These are phyloP conservation scores for Coniochaeta pulveracea DNA, from an alignment of 2,329 filamentous ascomycete genomes.

Conservation along the genomic window DNA sequence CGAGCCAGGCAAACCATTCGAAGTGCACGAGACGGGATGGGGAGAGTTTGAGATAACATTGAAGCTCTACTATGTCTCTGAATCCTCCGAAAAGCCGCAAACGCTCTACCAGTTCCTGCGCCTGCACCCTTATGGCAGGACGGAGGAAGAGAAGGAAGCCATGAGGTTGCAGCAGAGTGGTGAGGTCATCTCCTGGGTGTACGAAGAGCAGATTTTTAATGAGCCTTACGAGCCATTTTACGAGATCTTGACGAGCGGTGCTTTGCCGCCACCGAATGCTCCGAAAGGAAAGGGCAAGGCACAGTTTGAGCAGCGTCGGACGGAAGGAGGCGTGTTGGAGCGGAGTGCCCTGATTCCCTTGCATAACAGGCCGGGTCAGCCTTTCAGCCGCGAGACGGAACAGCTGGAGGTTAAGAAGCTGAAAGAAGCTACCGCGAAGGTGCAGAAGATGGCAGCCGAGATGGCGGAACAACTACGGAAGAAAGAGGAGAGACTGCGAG, in stretches of 20 bases:
- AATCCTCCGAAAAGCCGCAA: conserved; percentile 85
- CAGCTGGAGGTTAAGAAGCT: conserved; percentile 49
- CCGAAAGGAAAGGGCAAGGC: conserved; percentile 34
- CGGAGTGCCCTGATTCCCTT: conserved; percentile 67
- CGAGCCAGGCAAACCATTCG: conserved; percentile 57
- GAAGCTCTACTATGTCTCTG: conserved; percentile 83
- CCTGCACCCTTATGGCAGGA: conserved; percentile 80
- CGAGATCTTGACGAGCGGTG: conserved; percentile 69
- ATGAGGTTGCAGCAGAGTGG: conserved; percentile 41
- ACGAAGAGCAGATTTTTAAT: conserved; percentile 95
- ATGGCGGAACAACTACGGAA: conserved; percentile 50
- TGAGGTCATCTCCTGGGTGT: conserved; percentile 66
- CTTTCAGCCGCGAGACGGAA: conserved; percentile 65
- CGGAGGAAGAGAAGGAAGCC: conserved; percentile 58
- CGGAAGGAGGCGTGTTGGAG: conserved; percentile 44
- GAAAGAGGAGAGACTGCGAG: conserved; percentile 50
- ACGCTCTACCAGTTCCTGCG: conserved; percentile 90
- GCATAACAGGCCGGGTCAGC: conserved; percentile 52
- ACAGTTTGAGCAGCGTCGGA: conserved; percentile 21
- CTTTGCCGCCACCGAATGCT: conserved; percentile 26
- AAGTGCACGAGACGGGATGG: conserved; percentile 89
- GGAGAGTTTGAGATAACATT: conserved; percentile 96
- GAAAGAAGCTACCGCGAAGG: conserved; percentile 51
- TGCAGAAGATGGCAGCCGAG: conserved; percentile 47
- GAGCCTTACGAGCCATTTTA: conserved; percentile 91